These are phyloP conservation scores for Neonectria ditissima DNA, from an alignment of 2,329 filamentous ascomycete species.

Conservation along the genomic window DNA sequence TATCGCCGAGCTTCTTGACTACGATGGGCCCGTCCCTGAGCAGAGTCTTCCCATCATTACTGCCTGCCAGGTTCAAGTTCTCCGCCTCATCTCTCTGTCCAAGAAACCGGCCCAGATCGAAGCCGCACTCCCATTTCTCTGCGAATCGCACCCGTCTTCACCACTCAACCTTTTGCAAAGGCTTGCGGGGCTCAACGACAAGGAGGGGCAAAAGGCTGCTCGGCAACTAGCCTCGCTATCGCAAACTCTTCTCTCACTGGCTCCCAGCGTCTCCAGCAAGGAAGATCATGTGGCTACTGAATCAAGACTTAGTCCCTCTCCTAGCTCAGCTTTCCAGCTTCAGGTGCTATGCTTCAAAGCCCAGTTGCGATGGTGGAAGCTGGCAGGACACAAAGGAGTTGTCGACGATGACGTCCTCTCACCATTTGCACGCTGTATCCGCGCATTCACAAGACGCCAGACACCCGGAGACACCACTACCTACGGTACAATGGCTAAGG, in stretches of 20 bases:
- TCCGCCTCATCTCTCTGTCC: constrained; percentile 71
- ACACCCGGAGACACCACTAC: constrained; percentile 53
- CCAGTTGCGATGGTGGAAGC: constrained; percentile 73
- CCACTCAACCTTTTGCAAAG: constrained; percentile 68
- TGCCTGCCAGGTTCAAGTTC: constrained; percentile 71
- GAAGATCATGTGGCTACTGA: constrained; percentile 70
- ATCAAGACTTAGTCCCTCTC: constrained; percentile 65
- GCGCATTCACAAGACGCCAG: constrained; percentile 69
- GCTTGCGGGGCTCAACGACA: constrained; percentile 55
- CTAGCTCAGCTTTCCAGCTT: constrained; percentile 69
- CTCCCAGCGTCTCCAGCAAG: constrained; percentile 73
- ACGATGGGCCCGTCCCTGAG: constrained; percentile 59
- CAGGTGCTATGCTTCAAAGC: constrained; percentile 73
- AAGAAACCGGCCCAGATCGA: constrained; percentile 72
- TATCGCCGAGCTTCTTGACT: constrained; percentile 72
- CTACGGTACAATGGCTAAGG: constrained; percentile 49
- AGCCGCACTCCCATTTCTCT: constrained; percentile 66
- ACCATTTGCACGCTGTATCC: constrained; percentile 72
- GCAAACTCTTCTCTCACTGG: constrained; percentile 72
- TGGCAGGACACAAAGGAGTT: constrained; percentile 70
- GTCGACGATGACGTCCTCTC: constrained; percentile 73
- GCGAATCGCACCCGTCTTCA: constrained; percentile 64
- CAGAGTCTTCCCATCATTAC: constrained; percentile 67
- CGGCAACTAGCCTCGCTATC: constrained; percentile 76
- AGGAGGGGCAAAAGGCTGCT: constrained; percentile 67